Percentiles rank a stretch among this genome's conserved stretches.
Evolutionary conservation across 2,329 filamentous ascomycete genomes (phyloP).

Genomic region (Calonectria pseudoturangicola): DNA sequence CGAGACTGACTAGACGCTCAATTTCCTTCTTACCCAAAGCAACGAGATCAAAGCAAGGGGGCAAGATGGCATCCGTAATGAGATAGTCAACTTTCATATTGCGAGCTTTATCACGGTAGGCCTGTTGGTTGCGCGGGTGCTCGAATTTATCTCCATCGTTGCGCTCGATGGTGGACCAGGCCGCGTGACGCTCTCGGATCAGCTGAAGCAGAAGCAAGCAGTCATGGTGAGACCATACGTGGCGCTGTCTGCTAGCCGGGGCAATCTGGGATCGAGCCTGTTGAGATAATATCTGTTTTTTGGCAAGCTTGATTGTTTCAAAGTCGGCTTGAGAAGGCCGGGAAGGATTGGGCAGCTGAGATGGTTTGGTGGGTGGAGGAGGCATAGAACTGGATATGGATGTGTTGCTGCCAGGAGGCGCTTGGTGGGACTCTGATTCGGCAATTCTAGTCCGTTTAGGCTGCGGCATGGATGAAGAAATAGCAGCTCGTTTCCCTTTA

Average conservation of each 20-base stretch:
- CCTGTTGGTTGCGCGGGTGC: constrained; percentile 70
- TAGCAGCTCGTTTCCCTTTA: constrained; percentile 49
- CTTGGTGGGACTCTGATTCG: constrained; percentile 11
- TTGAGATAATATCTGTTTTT: constrained; percentile 44
- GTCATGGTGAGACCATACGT: constrained; percentile 67
- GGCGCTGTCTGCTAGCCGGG: constrained; percentile 51
- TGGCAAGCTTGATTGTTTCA: constrained; percentile 55
- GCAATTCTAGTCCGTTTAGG: constrained; percentile 40
- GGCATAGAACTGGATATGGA: constrained; percentile 29
- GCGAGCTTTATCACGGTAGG: constrained; percentile 75
- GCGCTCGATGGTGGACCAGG: constrained; percentile 59
- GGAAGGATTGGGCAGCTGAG: constrained; percentile 27
- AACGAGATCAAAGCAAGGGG: constrained; percentile 70
- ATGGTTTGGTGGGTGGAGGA: constrained; percentile 22
- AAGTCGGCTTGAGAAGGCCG: constrained; percentile 41
- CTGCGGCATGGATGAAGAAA: constrained; percentile 37
- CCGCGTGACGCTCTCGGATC: constrained; percentile 57
- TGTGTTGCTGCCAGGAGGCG: constrained; percentile 26
- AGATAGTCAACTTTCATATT: constrained; percentile 73
- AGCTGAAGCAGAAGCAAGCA: constrained; percentile 63
- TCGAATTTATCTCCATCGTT: constrained; percentile 62
- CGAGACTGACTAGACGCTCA: constrained; percentile 60
- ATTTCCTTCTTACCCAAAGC: constrained; percentile 71
- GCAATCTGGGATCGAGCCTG: constrained; percentile 51
- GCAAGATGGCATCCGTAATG: constrained; percentile 65